Evolutionary conservation across 495 filamentous ascomycete species (phyloP).

Genomic region (Usnea hakonensis): DNA sequence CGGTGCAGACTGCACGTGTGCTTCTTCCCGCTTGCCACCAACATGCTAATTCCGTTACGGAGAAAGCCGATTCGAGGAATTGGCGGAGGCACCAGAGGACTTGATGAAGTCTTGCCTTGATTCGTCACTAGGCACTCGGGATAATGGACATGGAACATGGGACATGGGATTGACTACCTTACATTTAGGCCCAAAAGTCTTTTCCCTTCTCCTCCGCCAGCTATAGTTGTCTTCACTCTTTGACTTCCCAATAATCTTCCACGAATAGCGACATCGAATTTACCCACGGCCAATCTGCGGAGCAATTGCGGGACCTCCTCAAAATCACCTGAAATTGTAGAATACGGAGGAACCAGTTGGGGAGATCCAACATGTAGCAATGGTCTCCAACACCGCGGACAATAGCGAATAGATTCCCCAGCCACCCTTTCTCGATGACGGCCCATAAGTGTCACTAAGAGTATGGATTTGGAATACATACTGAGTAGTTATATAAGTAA

Average conservation of each 20-base stretch:
- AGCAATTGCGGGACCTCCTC: neutral
- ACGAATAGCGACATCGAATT: neutral
- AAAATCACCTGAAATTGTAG: too few species aligned
- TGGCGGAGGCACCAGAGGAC: too few species aligned
- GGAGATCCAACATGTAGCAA: constrained; percentile 9
- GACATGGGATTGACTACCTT: neutral
- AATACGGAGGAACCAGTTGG: neutral
- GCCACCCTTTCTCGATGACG: neutral
- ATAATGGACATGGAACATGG: neutral
- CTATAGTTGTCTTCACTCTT: neutral
- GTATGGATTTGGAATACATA: neutral
- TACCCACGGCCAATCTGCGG: constrained; percentile 2
- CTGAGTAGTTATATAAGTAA: too few species aligned
- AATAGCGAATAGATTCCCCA: neutral
- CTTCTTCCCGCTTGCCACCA: constrained; percentile 12
- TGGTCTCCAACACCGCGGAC: constrained; percentile 3
- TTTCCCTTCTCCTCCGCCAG: neutral
- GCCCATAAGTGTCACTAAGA: neutral
- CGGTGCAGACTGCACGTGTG: too few species aligned
- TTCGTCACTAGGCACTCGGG: neutral
- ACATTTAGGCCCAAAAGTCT: neutral
- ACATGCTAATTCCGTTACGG: constrained; percentile 2
- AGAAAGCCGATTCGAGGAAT: constrained; percentile 8
- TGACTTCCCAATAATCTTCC: neutral
- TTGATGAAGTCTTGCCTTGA: constrained; percentile 2